Base-by-base conservation (phyloP, 768 basidiomycete genomes). In the Auriculariales sp. region DNA sequence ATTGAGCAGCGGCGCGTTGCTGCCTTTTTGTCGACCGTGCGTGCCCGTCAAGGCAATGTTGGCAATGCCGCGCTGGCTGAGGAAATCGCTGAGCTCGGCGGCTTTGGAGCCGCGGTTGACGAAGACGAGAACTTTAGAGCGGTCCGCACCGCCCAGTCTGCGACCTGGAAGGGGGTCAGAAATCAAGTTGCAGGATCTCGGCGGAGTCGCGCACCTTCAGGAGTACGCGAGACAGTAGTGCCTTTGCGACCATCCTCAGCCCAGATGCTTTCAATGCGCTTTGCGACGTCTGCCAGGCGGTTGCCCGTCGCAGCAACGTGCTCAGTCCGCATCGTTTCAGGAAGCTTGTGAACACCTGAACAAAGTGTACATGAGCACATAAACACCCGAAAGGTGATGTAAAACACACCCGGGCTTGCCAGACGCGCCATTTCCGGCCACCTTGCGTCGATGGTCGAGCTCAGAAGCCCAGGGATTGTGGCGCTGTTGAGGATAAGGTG, bases 301-400 rank as follows among this genome's bases (percentile, higher is more conserved):
- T 87, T 88, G 12, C 85, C 81, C 1, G 81, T 77, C 77, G 81
- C 87, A 28, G 67, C 64, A 5, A 81, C 78, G 62, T 88, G 80
- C 59, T 90, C 83, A 2, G 81, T 79, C 54, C 74, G 66, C 19
- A 95, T 71, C 15, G 70, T 70, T 44, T 71, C 63, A 0, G 92
- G 92, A 1, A 94, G 77, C 33, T 73, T 77, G 59, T 95, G 91
- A 6, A 94, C 67, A n/a, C n/a, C n/a, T n/a, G n/a, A n/a, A n/a
- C n/a, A n/a, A n/a, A n/a, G n/a, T n/a, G n/a, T n/a, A n/a, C n/a
- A n/a, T n/a, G n/a, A n/a, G n/a, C n/a, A n/a, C n/a, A n/a, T n/a
- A n/a, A n/a, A n/a, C n/a, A n/a, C n/a, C n/a, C n/a, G n/a, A n/a
- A n/a, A n/a, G n/a, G n/a, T n/a, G n/a, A n/a, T n/a, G n/a, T n/a